phyloP scores from a whole-genome alignment of 2,329 filamentous ascomycete species.

The Trichoderma sp. region DNA sequence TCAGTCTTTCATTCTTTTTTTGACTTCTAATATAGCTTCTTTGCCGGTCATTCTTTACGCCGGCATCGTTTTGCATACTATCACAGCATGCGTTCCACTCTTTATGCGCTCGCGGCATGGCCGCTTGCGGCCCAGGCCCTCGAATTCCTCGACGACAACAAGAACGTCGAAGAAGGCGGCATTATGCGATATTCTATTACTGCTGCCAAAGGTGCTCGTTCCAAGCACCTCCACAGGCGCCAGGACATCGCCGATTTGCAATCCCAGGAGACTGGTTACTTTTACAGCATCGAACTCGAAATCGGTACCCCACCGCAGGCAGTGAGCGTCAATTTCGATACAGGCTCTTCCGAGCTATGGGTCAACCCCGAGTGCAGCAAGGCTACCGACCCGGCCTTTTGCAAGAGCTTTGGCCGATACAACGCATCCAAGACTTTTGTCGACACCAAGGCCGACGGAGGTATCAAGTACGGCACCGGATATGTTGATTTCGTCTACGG shows the following conservation, averaged over 20 bases:
- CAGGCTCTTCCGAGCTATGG: constrained; percentile 46
- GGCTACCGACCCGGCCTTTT: constrained; percentile 34
- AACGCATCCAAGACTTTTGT: constrained; percentile 36
- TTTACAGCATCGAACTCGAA: constrained; percentile 43
- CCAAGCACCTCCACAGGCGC: constrained; percentile 35
- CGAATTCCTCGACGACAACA: constrained; percentile 30
- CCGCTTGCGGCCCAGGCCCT: constrained; percentile 33
- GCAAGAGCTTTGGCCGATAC: constrained; percentile 36
- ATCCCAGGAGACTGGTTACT: constrained; percentile 37
- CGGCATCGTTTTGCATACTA: constrained; percentile 20
- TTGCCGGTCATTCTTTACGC: constrained; percentile 25
- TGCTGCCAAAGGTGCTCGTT: constrained; percentile 34
- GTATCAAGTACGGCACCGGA: constrained; percentile 39
- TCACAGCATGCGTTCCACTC: constrained; percentile 36
- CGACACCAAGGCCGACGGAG: constrained; percentile 32
- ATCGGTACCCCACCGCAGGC: constrained; percentile 43
- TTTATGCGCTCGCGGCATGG: constrained; percentile 35
- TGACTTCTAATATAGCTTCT: constrained; percentile 12
- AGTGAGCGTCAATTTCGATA: constrained; percentile 46
- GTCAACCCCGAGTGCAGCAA: constrained; percentile 45
- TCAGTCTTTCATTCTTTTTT: constrained; percentile 12
- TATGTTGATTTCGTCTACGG: constrained; percentile 39
- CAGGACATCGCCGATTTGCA: constrained; percentile 34
- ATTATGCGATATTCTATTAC: constrained; percentile 37
- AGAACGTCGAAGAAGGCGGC: constrained; percentile 31